phyloP scores from a whole-genome alignment of 2,329 filamentous ascomycete species.

The Ophiostoma sp. region DNA sequence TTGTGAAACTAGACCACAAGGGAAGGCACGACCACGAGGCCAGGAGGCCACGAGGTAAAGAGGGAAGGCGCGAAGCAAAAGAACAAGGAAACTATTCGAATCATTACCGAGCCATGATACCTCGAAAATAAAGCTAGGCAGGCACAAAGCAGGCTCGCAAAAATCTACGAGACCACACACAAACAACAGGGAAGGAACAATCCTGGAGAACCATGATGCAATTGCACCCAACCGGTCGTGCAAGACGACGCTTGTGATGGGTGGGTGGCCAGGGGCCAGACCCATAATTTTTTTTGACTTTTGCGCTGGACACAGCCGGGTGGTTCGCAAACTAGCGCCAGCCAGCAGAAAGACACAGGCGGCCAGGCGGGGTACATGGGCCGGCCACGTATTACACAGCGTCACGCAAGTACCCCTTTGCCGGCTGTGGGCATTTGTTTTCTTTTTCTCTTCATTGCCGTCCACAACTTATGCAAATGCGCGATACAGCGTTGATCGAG shows the following conservation, averaged over 20 bases:
- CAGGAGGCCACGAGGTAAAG: not conserved
- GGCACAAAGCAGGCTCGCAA: not conserved
- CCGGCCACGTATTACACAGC: slow-evolving; percentile 4
- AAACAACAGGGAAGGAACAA: slow-evolving; percentile 7
- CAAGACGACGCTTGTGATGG: not conserved
- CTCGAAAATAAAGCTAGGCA: not conserved
- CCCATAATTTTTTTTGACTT: not conserved
- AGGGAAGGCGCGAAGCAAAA: slow-evolving; percentile 2
- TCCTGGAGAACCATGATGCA: slow-evolving; percentile 1
- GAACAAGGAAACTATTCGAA: not conserved
- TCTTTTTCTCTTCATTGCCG: not conserved
- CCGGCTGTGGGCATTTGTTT: not conserved
- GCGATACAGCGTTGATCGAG: not conserved
- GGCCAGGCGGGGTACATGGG: not conserved
- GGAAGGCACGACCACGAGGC: not conserved
- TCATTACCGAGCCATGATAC: not conserved
- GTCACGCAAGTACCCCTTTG: not conserved
- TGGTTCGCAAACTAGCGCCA: not conserved
- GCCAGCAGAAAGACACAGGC: not conserved
- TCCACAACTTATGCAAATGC: not conserved
- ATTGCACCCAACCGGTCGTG: not conserved
- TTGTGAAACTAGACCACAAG: not conserved
- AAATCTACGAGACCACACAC: not conserved
- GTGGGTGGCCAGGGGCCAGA: not conserved
- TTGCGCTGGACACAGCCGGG: not conserved